Evolutionary conservation across 306 rosid genomes (phyloP).

Genomic region (Quercus aquifolioides): DNA sequence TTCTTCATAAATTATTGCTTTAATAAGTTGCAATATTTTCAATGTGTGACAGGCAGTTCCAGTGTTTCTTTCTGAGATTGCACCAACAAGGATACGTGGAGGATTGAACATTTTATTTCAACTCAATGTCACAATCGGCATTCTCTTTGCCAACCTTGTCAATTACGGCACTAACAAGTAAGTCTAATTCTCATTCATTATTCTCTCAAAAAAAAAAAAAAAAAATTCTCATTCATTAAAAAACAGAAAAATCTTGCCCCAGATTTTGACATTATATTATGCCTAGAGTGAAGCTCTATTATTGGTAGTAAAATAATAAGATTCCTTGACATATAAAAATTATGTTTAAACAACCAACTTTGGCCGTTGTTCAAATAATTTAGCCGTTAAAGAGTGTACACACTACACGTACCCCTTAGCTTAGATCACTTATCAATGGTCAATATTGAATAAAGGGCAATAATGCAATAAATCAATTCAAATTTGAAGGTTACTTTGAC

Average conservation of each 20-base stretch:
- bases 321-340: too few species aligned
- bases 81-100: constrained; percentile 94
- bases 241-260: background rate
- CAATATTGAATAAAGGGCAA: background rate
- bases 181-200: background rate
- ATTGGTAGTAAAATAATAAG: background rate
- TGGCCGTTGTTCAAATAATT: background rate
- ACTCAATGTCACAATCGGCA: constrained; percentile 76
- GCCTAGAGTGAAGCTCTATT: background rate
- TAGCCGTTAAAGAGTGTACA: background rate
- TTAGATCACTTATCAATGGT: background rate
- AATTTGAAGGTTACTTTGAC: background rate
- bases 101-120: constrained; percentile 82
- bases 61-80: constrained; percentile 83
- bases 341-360: too few species aligned
- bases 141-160: constrained; percentile 78
- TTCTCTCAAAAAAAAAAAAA: too few species aligned
- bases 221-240: background rate
- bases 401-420: too few species aligned
- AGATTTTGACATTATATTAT: background rate
- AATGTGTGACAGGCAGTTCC: constrained; percentile 75
- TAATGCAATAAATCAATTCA: background rate
- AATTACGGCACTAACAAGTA: constrained; percentile 76
- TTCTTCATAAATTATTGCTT: too few species aligned
- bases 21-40: background rate